Base-by-base conservation (phyloP, 768 basidiomycete species). In the Suillus ampliporus region DNA sequence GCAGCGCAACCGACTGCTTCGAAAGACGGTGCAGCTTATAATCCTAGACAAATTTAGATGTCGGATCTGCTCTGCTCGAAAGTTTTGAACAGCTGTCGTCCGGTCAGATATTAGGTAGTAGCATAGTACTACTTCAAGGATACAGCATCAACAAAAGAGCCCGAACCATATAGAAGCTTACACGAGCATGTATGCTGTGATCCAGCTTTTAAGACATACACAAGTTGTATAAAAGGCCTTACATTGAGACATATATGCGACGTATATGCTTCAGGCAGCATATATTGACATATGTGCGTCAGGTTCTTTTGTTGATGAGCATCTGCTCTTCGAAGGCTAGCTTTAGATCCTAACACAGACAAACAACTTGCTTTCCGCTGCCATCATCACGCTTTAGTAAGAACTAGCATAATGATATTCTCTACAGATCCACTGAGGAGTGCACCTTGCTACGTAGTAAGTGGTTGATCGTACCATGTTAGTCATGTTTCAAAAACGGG, bases 1-100 rank as follows among this genome's bases (percentile, higher is more conserved):
- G 82, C 59, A 94, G 86, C 71, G 88, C 91, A 3, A 86, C 82
- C 1, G 80, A 80, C 59, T 80, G 82, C 44, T 80, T 78, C 8
- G 89, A 83, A 17, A 93, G 69, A 3, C 69, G 70, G 62, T 80
- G 70, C 26, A 93, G 86, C 40, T 84, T 74, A 0, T 88, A 86
- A 68, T 91, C 86, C 56, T 82, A 43, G 21, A 64, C 64, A 61
- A 72, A 76, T 26, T 51, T 65, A 3, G 70, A 41, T 11, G 61
- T 3, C 72, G 74, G 74, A 11, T 57, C 26, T 7, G 63, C 21
- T 11, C 21, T 48, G 46, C 50, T 52, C 43, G n/a, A 53, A 57
- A 61, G 65, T 64, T 23, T 47, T 62, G 58, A 51, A 43, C 48
- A 50, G 59, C 63, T 50, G 60, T 47, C 62, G 5, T 35, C 9